A percentile compares a stretch with the other conserved stretches of the same genome.
Evolutionary conservation across 2,329 filamentous ascomycete genomes (phyloP).

Genomic region (Ceratocystiopsis sp.): DNA sequence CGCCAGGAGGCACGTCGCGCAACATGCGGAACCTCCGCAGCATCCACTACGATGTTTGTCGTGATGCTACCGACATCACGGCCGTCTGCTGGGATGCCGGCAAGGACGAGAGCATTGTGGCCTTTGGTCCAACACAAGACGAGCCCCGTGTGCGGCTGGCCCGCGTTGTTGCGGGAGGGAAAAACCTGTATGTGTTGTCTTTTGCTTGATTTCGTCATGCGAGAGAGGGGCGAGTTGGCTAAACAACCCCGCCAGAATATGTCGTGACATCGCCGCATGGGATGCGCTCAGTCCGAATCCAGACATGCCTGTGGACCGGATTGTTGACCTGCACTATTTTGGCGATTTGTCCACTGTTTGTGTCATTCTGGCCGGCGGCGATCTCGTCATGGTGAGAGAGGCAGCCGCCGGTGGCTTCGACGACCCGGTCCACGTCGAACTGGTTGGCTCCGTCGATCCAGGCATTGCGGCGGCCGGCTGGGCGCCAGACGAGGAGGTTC

Average conservation of each 20-base stretch:
- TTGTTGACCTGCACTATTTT: constrained; percentile 73
- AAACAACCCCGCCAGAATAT: constrained; percentile 3
- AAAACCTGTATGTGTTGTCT: constrained; percentile 8
- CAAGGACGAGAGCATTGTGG: constrained; percentile 61
- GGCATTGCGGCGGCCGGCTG: constrained; percentile 80
- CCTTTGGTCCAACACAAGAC: constrained; percentile 61
- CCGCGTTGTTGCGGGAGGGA: constrained; percentile 21
- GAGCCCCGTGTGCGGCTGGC: constrained; percentile 58
- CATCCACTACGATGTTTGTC: constrained; percentile 51
- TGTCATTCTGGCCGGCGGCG: constrained; percentile 73
- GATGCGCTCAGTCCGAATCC: constrained; percentile 69
- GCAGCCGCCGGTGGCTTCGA: constrained; percentile 25
- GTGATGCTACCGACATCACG: constrained; percentile 44
- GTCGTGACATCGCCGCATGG: constrained; percentile 58
- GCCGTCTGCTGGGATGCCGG: constrained; percentile 75
- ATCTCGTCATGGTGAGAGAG: constrained; percentile 75
- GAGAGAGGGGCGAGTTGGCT: too few species aligned
- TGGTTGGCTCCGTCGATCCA: constrained; percentile 83
- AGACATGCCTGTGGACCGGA: constrained; percentile 54
- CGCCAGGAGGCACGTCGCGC: too few species aligned
- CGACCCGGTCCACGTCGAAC: constrained; percentile 72
- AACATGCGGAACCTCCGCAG: constrained; percentile 78
- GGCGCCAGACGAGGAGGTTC: constrained; percentile 88
- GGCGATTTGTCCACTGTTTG: constrained; percentile 62
- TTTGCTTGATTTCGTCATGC: neutral